Evolutionary conservation across 306 rosid genomes (phyloP).

Genomic region (Acacia melanoxylon): DNA sequence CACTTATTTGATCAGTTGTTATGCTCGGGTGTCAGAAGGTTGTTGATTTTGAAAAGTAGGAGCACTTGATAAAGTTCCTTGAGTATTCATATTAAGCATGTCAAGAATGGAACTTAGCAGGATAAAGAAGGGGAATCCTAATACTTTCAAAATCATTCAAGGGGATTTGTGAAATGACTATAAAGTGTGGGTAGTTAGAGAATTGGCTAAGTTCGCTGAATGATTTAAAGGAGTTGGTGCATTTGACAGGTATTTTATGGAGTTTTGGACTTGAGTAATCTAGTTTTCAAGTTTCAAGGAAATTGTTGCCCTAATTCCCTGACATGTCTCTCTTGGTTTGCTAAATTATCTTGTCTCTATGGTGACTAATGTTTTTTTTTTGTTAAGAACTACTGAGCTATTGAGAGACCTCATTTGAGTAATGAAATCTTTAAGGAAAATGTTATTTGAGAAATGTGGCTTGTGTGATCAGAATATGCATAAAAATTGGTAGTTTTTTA

Average conservation of each 20-base stretch:
- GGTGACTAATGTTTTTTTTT: background rate
- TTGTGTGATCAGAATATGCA: background rate
- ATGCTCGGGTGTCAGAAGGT: background rate
- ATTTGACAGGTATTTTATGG: background rate
- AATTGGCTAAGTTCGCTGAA: background rate
- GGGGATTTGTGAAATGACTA: background rate
- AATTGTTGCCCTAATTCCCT: constrained; percentile 5
- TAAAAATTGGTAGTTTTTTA: background rate
- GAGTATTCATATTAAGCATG: background rate
- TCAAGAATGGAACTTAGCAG: background rate
- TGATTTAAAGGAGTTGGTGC: background rate
- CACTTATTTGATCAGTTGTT: background rate
- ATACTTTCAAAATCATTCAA: background rate
- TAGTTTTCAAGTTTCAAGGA: constrained; percentile 10
- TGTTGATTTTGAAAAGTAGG: background rate
- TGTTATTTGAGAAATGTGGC: background rate
- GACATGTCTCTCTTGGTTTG: background rate
- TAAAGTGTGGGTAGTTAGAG: background rate
- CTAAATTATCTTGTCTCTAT: background rate
- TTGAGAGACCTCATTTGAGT: background rate
- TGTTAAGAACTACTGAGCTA: background rate
- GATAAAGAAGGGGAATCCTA: background rate
- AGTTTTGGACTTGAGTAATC: background rate
- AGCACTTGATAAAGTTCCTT: background rate
- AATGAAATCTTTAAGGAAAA: background rate